phyloP scores from a whole-genome alignment of 2,329 filamentous ascomycete genomes.

The Phyllosticta citribraziliensis region DNA sequence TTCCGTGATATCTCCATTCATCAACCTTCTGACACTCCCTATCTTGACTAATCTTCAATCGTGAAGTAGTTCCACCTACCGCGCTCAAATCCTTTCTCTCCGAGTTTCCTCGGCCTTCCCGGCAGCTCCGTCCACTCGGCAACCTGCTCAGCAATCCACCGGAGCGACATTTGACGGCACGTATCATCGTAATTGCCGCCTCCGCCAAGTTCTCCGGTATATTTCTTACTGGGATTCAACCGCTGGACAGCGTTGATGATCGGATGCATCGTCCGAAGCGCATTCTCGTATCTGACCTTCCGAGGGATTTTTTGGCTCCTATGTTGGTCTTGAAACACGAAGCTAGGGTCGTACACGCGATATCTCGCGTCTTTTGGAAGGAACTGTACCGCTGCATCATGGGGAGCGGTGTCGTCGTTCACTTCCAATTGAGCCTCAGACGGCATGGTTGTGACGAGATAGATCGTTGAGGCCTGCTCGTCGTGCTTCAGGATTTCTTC shows the following conservation, averaged over 20 bases:
- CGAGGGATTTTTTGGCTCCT: too few relatives aligned
- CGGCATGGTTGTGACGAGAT: not conserved
- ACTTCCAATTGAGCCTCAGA: not conserved
- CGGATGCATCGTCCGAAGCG: not conserved
- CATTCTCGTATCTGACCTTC: not conserved
- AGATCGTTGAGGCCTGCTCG: not conserved
- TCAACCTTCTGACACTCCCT: too few relatives aligned
- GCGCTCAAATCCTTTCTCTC: not conserved
- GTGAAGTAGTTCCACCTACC: conserved; percentile 2
- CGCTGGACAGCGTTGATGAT: not conserved
- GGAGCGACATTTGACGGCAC: not conserved
- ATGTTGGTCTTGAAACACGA: not conserved
- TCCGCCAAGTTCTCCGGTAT: not conserved
- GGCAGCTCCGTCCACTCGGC: not conserved
- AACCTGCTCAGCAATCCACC: not conserved
- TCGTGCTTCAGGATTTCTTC: too few relatives aligned
- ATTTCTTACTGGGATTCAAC: not conserved
- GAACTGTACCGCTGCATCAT: not conserved
- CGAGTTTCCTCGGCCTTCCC: not conserved
- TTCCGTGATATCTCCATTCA: too few relatives aligned
- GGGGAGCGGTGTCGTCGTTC: not conserved
- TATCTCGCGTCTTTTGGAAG: not conserved
- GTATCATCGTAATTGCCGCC: not conserved
- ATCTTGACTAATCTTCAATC: not conserved
- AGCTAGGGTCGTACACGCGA: not conserved